These are phyloP conservation scores for Ogataea paradorogensis DNA, from an alignment of 805 yeast species.

Conservation along the genomic window DNA sequence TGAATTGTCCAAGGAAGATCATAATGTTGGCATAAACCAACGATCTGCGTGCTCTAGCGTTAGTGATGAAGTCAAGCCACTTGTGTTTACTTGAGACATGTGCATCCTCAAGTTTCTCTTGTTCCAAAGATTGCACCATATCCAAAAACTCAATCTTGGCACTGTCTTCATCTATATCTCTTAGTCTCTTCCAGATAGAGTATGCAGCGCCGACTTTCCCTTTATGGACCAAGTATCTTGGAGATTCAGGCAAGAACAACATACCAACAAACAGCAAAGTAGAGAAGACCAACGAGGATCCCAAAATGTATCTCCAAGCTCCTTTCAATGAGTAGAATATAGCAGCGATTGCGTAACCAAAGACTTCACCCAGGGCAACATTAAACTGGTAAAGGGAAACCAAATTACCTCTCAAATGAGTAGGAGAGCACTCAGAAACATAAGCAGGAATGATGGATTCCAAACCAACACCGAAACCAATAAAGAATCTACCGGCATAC, in stretches of 20 bases:
- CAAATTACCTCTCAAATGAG: slow-evolving; percentile 54
- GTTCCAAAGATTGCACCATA: slow-evolving; percentile 50
- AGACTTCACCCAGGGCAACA: slow-evolving; percentile 63
- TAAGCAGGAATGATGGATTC: slow-evolving; percentile 67
- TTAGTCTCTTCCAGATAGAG: slow-evolving; percentile 52
- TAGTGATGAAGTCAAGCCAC: slow-evolving; percentile 49
- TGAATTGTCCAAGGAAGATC: slow-evolving; percentile 61
- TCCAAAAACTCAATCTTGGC: slow-evolving; percentile 55
- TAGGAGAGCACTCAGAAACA: slow-evolving; percentile 59
- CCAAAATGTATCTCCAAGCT: slow-evolving; percentile 67
- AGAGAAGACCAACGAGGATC: slow-evolving; percentile 59
- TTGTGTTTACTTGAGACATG: slow-evolving; percentile 35
- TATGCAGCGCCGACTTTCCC: slow-evolving; percentile 51
- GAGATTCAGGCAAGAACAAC: slow-evolving; percentile 58
- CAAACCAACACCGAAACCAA: slow-evolving; percentile 65
- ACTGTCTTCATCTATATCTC: slow-evolving; percentile 43
- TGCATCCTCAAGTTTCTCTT: slow-evolving; percentile 36
- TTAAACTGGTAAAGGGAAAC: slow-evolving; percentile 64
- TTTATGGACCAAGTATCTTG: slow-evolving; percentile 53
- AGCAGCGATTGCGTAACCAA: slow-evolving; percentile 63
- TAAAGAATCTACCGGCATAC: slow-evolving; percentile 56
- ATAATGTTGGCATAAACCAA: slow-evolving; percentile 54
- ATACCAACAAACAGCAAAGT: slow-evolving; percentile 48
- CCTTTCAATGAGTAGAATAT: slow-evolving; percentile 53
- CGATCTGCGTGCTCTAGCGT: slow-evolving; percentile 61